Conservation (phyloP, 2,329 filamentous ascomycete species). For the Fusarium circinatum region DNA sequence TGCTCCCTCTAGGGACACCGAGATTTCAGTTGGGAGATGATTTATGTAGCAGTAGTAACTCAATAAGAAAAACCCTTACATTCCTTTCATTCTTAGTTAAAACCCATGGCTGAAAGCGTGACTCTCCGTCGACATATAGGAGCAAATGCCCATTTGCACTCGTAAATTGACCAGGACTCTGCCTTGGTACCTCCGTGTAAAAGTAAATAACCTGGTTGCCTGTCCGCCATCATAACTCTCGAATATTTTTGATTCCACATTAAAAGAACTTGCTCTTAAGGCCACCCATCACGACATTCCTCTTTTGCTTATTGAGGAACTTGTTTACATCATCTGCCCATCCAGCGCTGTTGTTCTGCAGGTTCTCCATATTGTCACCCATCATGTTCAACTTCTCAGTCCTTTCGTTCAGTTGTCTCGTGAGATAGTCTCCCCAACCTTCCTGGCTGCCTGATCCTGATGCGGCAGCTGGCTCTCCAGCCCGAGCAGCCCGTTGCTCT, state of each 20-base stretch:
- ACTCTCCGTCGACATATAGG: not conserved
- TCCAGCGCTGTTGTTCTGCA: slow-evolving; percentile 82
- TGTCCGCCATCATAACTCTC: not conserved
- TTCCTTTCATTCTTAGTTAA: not conserved
- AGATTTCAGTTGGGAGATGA: not conserved
- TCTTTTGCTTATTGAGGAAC: slow-evolving; percentile 87
- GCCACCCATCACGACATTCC: slow-evolving; percentile 79
- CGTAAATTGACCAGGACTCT: not conserved
- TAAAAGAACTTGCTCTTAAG: slow-evolving; percentile 69
- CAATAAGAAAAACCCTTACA: not conserved
- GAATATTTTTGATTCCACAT: not conserved
- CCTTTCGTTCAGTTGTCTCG: slow-evolving; percentile 86
- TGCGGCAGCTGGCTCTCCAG: slow-evolving; percentile 45
- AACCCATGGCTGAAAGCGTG: not conserved
- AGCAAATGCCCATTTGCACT: not conserved
- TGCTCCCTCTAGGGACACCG: not conserved
- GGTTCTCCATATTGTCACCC: slow-evolving; percentile 83
- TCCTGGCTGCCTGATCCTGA: slow-evolving; percentile 59
- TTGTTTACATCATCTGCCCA: slow-evolving; percentile 92
- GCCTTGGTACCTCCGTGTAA: slow-evolving; percentile 24
- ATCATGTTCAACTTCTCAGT: slow-evolving; percentile 88
- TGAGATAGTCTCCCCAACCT: slow-evolving; percentile 82
- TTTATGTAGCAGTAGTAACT: not conserved
- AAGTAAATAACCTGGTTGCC: not conserved
- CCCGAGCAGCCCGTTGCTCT: slow-evolving; percentile 72